Evolutionary conservation across 2,329 filamentous ascomycete species (phyloP).

Genomic region (Fusarium subtropicale): DNA sequence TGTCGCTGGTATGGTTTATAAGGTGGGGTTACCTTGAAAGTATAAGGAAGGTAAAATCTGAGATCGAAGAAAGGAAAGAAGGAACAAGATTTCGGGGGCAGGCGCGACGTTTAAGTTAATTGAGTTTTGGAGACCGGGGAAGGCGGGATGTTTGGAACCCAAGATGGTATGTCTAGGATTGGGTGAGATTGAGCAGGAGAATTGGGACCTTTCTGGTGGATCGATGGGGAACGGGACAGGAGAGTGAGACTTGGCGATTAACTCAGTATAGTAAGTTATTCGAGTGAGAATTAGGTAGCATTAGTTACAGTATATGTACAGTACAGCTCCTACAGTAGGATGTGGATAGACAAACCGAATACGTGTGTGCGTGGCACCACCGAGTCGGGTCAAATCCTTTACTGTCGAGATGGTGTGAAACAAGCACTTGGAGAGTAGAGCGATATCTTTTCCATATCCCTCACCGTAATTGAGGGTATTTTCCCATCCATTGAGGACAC

Average conservation of each 20-base stretch:
- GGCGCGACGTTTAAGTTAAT: constrained; percentile 38
- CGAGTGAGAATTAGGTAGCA: constrained; percentile 4
- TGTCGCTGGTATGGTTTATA: constrained; percentile 1
- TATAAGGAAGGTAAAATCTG: constrained; percentile 15
- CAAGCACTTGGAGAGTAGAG: constrained; percentile 21
- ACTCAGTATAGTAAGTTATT: constrained; percentile 18
- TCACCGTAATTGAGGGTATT: not conserved
- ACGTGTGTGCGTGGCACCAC: constrained; percentile 33
- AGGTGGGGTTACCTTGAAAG: not conserved
- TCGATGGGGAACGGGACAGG: constrained; percentile 4
- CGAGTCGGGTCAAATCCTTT: constrained; percentile 33
- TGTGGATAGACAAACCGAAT: constrained; percentile 31
- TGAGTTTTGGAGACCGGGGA: constrained; percentile 40
- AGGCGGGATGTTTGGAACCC: constrained; percentile 27
- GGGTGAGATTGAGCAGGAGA: constrained; percentile 5
- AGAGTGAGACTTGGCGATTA: constrained; percentile 27
- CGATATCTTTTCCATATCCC: not conserved
- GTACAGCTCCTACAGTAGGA: not conserved
- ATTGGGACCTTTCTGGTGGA: constrained; percentile 20
- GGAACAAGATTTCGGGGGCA: constrained; percentile 21
- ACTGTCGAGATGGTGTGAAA: constrained; percentile 35
- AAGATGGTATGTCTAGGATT: constrained; percentile 21
- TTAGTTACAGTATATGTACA: not conserved
- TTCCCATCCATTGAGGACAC: not conserved
- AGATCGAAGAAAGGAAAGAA: constrained; percentile 18